phyloP scores from a whole-genome alignment of 352 stramenopile species.

The Chrysophaeum taylorii region DNA sequence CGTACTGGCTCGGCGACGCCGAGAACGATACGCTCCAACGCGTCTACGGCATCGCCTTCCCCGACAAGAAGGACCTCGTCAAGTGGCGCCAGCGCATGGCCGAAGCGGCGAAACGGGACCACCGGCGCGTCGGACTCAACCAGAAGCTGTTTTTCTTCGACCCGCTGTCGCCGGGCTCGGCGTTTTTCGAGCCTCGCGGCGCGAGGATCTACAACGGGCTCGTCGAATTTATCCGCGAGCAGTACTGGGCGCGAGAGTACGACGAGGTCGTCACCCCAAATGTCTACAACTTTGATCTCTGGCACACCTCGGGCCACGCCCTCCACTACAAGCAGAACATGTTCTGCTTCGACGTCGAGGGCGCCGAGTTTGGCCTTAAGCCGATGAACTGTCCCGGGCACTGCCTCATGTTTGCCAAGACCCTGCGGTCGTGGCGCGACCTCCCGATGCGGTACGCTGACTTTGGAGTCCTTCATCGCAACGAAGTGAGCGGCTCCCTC shows the following conservation, averaged over 20 bases:
- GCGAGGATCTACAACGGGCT: constrained; percentile 94
- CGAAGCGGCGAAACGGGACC: constrained; percentile 83
- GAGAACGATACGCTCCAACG: constrained; percentile 92
- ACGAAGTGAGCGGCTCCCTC: constrained; percentile 86
- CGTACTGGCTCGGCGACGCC: constrained; percentile 91
- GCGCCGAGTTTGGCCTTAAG: constrained; percentile 83
- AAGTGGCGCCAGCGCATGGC: constrained; percentile 90
- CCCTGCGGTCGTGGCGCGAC: constrained; percentile 86
- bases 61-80: constrained; percentile 93
- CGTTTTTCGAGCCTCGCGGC: constrained; percentile 95
- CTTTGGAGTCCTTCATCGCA: constrained; percentile 93
- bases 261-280: constrained; percentile 94
- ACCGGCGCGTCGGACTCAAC: constrained; percentile 77
- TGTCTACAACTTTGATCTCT: constrained; percentile 95
- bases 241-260: constrained; percentile 76
- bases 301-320: constrained; percentile 86
- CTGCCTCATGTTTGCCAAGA: constrained; percentile 90
- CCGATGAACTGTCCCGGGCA: constrained; percentile 99
- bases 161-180: constrained; percentile 83
- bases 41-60: constrained; percentile 95
- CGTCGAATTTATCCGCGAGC: constrained; percentile 85
- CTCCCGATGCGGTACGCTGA: constrained; percentile 91
- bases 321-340: constrained; percentile 97
- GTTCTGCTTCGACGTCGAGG: constrained; percentile 95
- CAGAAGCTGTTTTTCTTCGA: constrained; percentile 86